Evolutionary conservation across 2,329 filamentous ascomycete species (phyloP), one percentile per base, ranked within the genome.

Genomic region (Aureobasidium sp.): DNA sequence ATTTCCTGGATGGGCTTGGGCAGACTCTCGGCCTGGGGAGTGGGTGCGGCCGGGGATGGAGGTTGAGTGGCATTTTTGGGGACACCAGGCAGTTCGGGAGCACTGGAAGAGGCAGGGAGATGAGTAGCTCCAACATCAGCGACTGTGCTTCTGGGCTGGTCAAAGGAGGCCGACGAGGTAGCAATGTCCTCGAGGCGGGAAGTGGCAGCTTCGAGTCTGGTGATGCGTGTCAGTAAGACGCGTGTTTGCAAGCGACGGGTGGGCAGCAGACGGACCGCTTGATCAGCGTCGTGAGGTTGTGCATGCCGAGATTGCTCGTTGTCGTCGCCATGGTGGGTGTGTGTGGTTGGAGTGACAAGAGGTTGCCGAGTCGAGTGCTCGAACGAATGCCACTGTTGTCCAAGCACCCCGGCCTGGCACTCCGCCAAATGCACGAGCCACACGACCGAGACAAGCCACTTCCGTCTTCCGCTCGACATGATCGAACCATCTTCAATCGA

Each of bases 101-200:
- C 43, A 69, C 74, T 63, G 73, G 74, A 71, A 6, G 75, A 65
- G 11, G 65, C 53, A 19, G 63, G 62, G 60, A 61, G 53, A 19
- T 55, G 43, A n/a, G 64, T 50, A 19, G 46, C 61, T 27, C 55
- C 58, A 35, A 69, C 46, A 73, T 75, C 71, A 62, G 66, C 43
- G 19, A 37, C 38, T 4, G 51, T 31, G 53, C 11, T 13, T 2
- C 53, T 69, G 33, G 65, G 31, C 29, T 65, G 57, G 74, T 88
- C 86, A 66, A 83, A 77, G 59, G 82, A 84, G 17, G 72, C 68
- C 6, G 75, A 70, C n/a, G 90, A 87, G 66, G 89, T 85, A 47
- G 94, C 93, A 70, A 99, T 96, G 74, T 99, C 94, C 78, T 99
- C 94, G 60, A 99, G 84, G 62, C 94, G 87, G 65, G 91, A 94